Evolutionary conservation across 257 asterid species (phyloP).

Genomic region (Solanum boliviense): DNA sequence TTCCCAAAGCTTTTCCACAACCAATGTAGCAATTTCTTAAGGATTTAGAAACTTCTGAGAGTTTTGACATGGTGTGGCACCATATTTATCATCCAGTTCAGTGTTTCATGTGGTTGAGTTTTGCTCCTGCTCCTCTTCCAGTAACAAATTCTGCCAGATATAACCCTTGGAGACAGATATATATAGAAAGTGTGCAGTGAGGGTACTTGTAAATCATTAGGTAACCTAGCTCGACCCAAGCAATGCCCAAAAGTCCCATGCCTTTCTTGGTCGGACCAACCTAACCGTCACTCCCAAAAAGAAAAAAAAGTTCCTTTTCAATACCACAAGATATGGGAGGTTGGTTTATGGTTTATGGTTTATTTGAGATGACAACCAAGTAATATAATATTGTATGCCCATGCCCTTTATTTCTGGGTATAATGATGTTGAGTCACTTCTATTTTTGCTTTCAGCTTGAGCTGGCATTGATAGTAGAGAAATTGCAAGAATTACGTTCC

Average conservation of each 20-base stretch:
- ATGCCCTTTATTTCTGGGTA: neutral
- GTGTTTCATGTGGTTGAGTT: neutral
- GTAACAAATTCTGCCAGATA: neutral
- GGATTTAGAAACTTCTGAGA: neutral
- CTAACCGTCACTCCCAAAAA: neutral
- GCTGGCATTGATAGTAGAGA: constrained; percentile 81
- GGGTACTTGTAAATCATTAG: neutral
- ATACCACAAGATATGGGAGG: neutral
- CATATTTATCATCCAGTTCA: neutral
- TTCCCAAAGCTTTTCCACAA: neutral
- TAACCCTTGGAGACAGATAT: neutral
- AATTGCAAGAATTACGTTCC: constrained; percentile 85
- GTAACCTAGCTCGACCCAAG: neutral
- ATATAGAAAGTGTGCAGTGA: neutral
- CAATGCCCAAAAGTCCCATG: neutral
- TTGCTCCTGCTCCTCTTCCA: neutral
- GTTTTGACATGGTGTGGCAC: neutral
- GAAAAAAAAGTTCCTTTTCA: neutral
- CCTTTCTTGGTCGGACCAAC: neutral
- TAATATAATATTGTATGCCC: neutral
- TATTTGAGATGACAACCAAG: neutral
- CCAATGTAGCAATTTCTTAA: neutral
- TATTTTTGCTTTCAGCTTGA: constrained; percentile 56
- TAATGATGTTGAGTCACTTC: neutral
- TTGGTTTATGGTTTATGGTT: neutral